Conservation (phyloP, 2,329 filamentous ascomycete species). For the Sarocladiaceae sp. region DNA sequence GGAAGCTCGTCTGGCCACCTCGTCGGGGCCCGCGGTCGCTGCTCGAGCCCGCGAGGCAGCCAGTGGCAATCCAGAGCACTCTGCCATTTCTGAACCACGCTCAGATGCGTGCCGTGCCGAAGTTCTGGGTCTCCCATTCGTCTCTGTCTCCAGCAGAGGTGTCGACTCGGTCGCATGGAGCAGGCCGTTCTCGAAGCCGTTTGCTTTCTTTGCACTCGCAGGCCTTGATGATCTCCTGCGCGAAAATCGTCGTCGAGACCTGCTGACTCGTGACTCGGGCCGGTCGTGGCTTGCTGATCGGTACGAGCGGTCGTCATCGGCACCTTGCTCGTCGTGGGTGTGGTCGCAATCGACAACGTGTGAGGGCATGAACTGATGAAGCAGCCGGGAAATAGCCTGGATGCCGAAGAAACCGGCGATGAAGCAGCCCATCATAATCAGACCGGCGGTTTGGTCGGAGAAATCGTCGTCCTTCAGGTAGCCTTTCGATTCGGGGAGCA, state of each 20-base stretch:
- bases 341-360: constrained; percentile 79
- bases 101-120: constrained; percentile 23
- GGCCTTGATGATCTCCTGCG: constrained; percentile 17
- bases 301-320: constrained; percentile 18
- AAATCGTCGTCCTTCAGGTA: constrained; percentile 69
- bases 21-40: constrained; percentile 21
- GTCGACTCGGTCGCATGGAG: constrained; percentile 36
- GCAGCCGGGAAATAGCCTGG: constrained; percentile 62
- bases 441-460: constrained; percentile 59
- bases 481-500: constrained; percentile 78
- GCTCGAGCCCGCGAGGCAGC: constrained; percentile 18
- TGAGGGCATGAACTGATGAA: constrained; percentile 70
- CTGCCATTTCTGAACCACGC: constrained; percentile 23
- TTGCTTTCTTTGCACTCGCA: constrained; percentile 13
- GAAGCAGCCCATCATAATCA: constrained; percentile 64
- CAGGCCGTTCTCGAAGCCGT: constrained; percentile 17
- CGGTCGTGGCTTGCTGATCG: constrained; percentile 11
- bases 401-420: constrained; percentile 68
- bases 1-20: constrained; percentile 41
- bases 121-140: constrained; percentile 16
- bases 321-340: constrained; percentile 52
- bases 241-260: constrained; percentile 24
- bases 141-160: constrained; percentile 36
- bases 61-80: constrained; percentile 18
- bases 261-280: constrained; percentile 24